Base-by-base conservation (phyloP, 176 grass and related monocot species). In the Oropetium thomaeum region DNA sequence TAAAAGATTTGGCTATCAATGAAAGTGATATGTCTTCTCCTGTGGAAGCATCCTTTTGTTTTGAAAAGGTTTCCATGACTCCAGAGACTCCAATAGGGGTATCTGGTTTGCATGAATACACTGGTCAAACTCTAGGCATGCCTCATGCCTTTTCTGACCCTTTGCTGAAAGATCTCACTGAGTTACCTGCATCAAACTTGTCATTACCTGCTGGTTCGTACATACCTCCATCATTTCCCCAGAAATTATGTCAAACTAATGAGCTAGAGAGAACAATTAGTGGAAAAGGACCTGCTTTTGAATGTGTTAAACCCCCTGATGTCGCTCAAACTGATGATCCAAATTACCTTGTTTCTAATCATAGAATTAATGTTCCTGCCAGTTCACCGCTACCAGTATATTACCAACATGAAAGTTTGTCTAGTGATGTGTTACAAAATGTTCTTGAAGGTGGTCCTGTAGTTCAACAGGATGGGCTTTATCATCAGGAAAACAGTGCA, bases 91-190 rank as follows among this genome's bases (percentile, higher is more conserved):
- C 58, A 68, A 61, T 57, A 58, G 47, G 38, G 77, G 49, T 73
- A 47, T 43, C 76, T 64, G 72, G 54, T 19, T 51, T 73, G 28
- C 71, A 83, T 62, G 90, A 83, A 33, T 74, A 63, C 62, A 19
- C 28, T 59, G 65, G 54, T 17, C 65, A 79, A 78, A 62, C 66
- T 85, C 63, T 74, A 61, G 72, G 82, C 54, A 86, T 91, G 81
- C 62, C 83, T 42, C 90, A 89, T 89, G 84, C 80, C 63, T 92
- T 68, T 22, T 95, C 96, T 2, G 84, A 95, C 73, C 84, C 96
- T 77, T 59, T 87, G 67, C 26, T 92, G 40, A 85, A 86, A 35
- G 82, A 77, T 63, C 60, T 28, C 26, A 52, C 32, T 64, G 74
- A 69, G 22, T 47, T 39, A 35, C 71, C 52, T 73, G 65, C 72